Base-by-base conservation (phyloP, 805 yeast species). In the Ogataea henricii region DNA sequence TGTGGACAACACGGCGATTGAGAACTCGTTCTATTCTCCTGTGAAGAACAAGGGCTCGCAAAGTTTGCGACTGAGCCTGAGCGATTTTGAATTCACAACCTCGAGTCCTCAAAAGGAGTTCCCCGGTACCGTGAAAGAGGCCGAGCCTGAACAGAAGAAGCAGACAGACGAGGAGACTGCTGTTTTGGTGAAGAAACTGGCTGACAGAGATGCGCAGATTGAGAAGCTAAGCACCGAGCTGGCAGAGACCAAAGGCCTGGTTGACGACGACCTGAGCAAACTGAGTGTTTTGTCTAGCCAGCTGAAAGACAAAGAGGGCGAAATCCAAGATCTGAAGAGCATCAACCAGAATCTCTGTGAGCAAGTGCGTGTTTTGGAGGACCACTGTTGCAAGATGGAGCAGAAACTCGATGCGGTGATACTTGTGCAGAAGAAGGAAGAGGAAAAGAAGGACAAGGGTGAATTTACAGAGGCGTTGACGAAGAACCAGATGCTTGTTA, bases 1-100 rank as follows among this genome's bases (percentile, higher is more conserved):
- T 7, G n/a, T 10, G 10, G 23, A 42, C 17, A 45, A 29, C 13
- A 43, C 46, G 2, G 46, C 41, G 9, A 43, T 43, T 3, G 46
- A 43, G 27, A 43, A 43, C 20, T 36, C 46, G 7, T 14, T 43
- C 12, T 43, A 36, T 21, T 43, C 46, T 12, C 43, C 43, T 6
- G 16, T 30, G 4, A 14, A 14, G 6, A 9, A 40, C 13, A 29
- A 26, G 20, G 40, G 40, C 4, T 26, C 21, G 14, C 16, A n/a
- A 14, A n/a, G n/a, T n/a, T n/a, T n/a, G n/a, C n/a, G n/a, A 23
- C 16, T 16, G 30, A 36, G 27, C 6, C 36, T 34, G 34, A 30
- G 16, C 18, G 17, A 30, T 8, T 30, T 30, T 14, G 34, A 30
- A 3, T 30, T 30, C 18, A 4, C 16, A n/a, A 16, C 34, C 3